These are phyloP conservation scores for Panellus pusillus DNA, from an alignment of 768 basidiomycete species.

Conservation along the genomic window DNA sequence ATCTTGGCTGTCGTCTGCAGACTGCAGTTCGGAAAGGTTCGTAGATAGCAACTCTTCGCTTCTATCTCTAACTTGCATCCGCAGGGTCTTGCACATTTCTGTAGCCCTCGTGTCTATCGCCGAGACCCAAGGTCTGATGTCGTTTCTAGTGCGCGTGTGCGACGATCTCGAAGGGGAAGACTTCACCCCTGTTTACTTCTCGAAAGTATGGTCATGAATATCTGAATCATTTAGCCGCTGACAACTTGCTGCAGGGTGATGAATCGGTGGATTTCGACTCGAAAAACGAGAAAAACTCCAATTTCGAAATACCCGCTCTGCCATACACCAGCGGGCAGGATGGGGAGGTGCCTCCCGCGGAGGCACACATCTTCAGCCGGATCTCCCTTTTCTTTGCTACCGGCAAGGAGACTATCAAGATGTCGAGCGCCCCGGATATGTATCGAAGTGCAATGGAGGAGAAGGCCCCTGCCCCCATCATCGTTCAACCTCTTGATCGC, in stretches of 20 bases:
- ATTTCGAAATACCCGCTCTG: slow-evolving; percentile 6
- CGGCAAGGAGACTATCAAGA: slow-evolving; percentile 10
- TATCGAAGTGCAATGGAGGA: background rate
- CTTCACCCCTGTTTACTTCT: slow-evolving; percentile 44
- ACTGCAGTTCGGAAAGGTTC: slow-evolving; percentile 47
- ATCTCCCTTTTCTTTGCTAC: slow-evolving; percentile 12
- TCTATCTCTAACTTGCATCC: background rate
- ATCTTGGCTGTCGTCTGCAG: slow-evolving; percentile 49
- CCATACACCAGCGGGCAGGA: background rate
- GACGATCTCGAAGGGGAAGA: slow-evolving; percentile 41
- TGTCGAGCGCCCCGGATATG: slow-evolving; percentile 13
- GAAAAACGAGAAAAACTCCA: slow-evolving; percentile 1
- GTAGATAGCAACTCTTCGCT: background rate
- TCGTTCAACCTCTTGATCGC: background rate
- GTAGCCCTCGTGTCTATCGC: slow-evolving; percentile 28
- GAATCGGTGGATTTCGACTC: background rate
- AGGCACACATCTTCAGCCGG: slow-evolving; percentile 5
- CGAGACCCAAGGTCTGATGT: background rate
- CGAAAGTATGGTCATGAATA: slow-evolving; percentile 21
- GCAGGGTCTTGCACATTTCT: slow-evolving; percentile 48
- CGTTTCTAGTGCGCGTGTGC: slow-evolving; percentile 36
- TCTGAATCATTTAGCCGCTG: background rate
- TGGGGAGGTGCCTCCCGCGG: background rate
- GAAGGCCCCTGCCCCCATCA: background rate
- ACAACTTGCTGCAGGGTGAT: background rate